These are phyloP conservation scores for Cytospora piceicola DNA, from an alignment of 2,329 filamentous ascomycete species.

Conservation along the genomic window DNA sequence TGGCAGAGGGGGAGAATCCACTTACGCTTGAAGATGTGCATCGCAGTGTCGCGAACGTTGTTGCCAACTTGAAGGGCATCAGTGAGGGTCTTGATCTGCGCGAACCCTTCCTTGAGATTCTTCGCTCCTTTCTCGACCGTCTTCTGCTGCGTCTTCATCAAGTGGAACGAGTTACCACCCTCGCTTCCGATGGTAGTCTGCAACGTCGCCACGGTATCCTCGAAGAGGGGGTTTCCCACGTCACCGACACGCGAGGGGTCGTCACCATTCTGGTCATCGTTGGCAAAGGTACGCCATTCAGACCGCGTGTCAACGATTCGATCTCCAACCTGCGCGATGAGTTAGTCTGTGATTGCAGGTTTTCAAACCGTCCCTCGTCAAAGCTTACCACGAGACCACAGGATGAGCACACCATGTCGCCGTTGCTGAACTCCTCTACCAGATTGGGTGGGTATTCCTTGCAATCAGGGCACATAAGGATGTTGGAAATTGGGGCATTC, in stretches of 20 bases:
- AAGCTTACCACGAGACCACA: conserved; percentile 75
- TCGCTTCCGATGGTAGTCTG: conserved; percentile 88
- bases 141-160: conserved; percentile 78
- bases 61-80: conserved; percentile 82
- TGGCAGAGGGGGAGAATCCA: not conserved
- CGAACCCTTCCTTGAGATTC: conserved; percentile 71
- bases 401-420: conserved; percentile 89
- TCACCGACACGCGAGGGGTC: conserved; percentile 98
- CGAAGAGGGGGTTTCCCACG: conserved; percentile 84
- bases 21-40: conserved; percentile 83
- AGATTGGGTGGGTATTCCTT: conserved; percentile 89
- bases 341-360: not conserved
- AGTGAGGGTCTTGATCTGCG: conserved; percentile 85
- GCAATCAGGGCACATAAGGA: conserved; percentile 88
- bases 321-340: conserved; percentile 62
- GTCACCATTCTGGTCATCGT: conserved; percentile 95
- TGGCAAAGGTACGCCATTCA: conserved; percentile 98
- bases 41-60: conserved; percentile 84
- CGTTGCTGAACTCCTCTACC: conserved; percentile 87
- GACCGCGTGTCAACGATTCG: conserved; percentile 94
- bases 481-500: conserved; percentile 73
- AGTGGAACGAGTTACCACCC: conserved; percentile 69
- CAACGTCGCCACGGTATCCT: conserved; percentile 71
- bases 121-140: conserved; percentile 40
- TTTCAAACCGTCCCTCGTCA: not conserved